Conservation (phyloP, 345 rosid genomes). For the Ceriops zippeliana region DNA sequence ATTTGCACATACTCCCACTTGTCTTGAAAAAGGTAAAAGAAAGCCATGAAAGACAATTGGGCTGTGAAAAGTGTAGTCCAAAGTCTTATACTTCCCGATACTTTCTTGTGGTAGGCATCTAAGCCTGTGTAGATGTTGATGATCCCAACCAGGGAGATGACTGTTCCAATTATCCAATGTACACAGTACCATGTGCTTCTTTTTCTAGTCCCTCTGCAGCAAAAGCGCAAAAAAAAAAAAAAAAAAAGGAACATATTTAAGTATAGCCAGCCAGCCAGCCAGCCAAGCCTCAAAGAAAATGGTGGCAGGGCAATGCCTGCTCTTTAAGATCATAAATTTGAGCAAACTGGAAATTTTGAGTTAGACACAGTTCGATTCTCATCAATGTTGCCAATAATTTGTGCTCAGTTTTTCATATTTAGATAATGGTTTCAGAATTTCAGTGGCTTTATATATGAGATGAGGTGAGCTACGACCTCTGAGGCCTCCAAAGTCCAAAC, state of each 20-base stretch:
- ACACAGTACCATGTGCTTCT: constrained; percentile 65
- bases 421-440: not conserved
- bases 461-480: constrained; percentile 17
- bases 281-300: no score
- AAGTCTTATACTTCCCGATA: constrained; percentile 42
- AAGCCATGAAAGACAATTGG: constrained; percentile 53
- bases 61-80: constrained; percentile 78
- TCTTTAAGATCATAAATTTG: no score
- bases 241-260: no score
- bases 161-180: constrained; percentile 85
- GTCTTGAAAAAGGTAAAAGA: constrained; percentile 78
- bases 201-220: constrained; percentile 60
- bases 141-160: constrained; percentile 51
- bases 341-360: no score
- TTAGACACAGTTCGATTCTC: no score
- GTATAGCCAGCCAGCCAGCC: no score
- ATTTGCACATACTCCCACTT: constrained; percentile 70
- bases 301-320: no score
- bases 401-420: no score
- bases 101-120: constrained; percentile 55
- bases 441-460: not conserved
- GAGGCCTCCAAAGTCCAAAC: constrained; percentile 51
- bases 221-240: not conserved
- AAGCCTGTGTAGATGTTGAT: constrained; percentile 83
- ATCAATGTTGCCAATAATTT: no score